A percentile compares a stretch with the other conserved stretches of the same genome.
These are phyloP conservation scores for Penicillium psychrofluorescens DNA, from an alignment of 495 filamentous ascomycete genomes.

Conservation along the genomic window DNA sequence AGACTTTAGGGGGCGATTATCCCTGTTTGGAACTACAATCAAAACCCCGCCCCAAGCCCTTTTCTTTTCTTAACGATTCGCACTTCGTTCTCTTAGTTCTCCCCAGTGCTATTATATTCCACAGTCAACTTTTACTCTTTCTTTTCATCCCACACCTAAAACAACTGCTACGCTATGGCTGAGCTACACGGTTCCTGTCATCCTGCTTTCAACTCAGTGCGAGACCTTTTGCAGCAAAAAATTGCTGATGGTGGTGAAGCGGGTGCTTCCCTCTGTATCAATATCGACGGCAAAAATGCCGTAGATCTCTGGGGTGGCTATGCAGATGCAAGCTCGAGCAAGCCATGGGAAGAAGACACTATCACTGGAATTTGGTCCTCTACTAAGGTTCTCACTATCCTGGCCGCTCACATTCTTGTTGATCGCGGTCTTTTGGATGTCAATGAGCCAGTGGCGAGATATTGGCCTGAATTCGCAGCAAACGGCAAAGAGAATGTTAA, in stretches of 20 bases:
- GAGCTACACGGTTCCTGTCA: conserved; percentile 15
- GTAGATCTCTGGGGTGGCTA: conserved; percentile 44
- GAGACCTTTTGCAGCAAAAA: conserved; percentile 9
- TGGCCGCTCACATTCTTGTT: conserved; percentile 30
- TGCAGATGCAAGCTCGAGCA: conserved; percentile 13
- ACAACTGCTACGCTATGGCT: conserved; percentile 7
- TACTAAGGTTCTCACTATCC: conserved; percentile 30
- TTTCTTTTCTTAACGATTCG: no score
- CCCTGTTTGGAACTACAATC: no score
- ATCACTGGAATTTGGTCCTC: conserved; percentile 31
- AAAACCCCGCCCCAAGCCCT: no score
- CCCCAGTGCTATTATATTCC: no score
- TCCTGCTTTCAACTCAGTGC: conserved; percentile 11
- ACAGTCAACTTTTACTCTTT: no score
- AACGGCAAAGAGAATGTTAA: conserved; percentile 32
- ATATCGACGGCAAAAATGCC: conserved; percentile 32
- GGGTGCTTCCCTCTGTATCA: conserved; percentile 25
- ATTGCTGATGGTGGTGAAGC: conserved; percentile 15
- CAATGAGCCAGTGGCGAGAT: conserved; percentile 28
- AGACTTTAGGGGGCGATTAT: no score
- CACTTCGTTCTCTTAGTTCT: no score
- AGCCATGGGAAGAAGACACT: conserved; percentile 34
- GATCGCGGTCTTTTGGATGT: conserved; percentile 31
- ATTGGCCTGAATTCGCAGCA: conserved; percentile 41
- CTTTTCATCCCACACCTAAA: no score